A percentile compares a stretch with the other conserved stretches of the same genome.
Evolutionary conservation across 164 flowering plant species (phyloP).

Genomic region (Chloranthus sessilifolius): DNA sequence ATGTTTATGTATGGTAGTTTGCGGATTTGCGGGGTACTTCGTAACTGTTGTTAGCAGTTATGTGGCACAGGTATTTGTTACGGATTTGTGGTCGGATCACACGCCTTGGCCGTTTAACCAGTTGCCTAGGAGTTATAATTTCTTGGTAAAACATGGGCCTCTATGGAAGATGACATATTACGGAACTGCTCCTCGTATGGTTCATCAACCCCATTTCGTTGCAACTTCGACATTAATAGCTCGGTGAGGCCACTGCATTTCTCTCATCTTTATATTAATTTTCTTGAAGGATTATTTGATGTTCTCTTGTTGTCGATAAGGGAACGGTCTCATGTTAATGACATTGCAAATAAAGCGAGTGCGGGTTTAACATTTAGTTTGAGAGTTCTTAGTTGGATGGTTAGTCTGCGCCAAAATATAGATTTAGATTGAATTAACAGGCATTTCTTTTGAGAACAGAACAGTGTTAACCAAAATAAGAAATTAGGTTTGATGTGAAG

Average conservation of each 20-base stretch:
- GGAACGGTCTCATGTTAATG: not conserved
- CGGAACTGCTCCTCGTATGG: constrained; percentile 70
- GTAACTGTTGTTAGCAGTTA: constrained; percentile 14
- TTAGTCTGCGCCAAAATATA: too few species aligned
- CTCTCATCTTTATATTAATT: not conserved
- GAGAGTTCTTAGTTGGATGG: too few species aligned
- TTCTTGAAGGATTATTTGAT: not conserved
- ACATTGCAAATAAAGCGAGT: too few species aligned
- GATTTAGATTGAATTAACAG: too few species aligned
- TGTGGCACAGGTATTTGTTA: constrained; percentile 78
- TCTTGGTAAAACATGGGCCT: constrained; percentile 89
- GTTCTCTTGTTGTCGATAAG: not conserved
- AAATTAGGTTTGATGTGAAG: too few species aligned
- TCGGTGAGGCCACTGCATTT: constrained; percentile 39
- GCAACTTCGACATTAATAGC: constrained; percentile 94
- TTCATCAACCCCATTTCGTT: constrained; percentile 92
- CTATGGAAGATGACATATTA: constrained; percentile 94
- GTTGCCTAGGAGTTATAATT: constrained; percentile 89
- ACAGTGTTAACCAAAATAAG: too few species aligned
- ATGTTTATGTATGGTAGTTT: too few species aligned
- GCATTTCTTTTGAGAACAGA: too few species aligned
- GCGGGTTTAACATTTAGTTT: too few species aligned
- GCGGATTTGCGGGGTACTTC: too few species aligned
- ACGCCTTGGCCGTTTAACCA: constrained; percentile 99
- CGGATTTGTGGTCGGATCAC: constrained; percentile 97